A percentile compares a stretch with the other conserved stretches of the same genome.
These are phyloP conservation scores for Sclerotinia subarctica DNA, from an alignment of 2,329 filamentous ascomycete genomes.

Conservation along the genomic window DNA sequence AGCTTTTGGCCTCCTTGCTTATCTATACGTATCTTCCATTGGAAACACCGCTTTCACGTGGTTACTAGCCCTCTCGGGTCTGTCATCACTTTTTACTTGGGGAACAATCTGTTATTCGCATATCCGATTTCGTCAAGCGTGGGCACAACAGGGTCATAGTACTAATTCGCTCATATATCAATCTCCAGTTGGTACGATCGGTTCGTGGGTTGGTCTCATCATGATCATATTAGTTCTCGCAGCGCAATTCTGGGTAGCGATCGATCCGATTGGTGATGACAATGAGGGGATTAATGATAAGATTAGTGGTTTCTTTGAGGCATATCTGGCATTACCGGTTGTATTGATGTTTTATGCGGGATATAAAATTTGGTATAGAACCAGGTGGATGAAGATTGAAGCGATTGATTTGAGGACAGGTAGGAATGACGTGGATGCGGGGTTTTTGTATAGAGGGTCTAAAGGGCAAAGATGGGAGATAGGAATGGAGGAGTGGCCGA, in stretches of 20 bases:
- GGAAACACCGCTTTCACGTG: slow-evolving; percentile 67
- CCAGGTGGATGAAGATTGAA: slow-evolving; percentile 60
- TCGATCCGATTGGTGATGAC: slow-evolving; percentile 61
- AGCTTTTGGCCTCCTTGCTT: slow-evolving; percentile 68
- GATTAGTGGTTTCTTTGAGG: slow-evolving; percentile 68
- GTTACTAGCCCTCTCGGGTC: slow-evolving; percentile 71
- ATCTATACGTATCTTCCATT: slow-evolving; percentile 61
- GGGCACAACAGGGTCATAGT: slow-evolving; percentile 59
- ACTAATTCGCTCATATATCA: slow-evolving; percentile 62
- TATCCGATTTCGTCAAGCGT: slow-evolving; percentile 83
- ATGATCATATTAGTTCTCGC: slow-evolving; percentile 47
- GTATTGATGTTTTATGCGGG: slow-evolving; percentile 63
- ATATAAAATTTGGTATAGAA: slow-evolving; percentile 77
- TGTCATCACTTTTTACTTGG: slow-evolving; percentile 77
- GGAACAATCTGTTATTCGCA: slow-evolving; percentile 80
- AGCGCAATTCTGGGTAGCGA: slow-evolving; percentile 72
- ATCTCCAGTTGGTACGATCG: slow-evolving; percentile 56
- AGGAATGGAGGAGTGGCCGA: background rate
- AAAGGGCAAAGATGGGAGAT: slow-evolving; percentile 45
- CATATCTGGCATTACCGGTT: slow-evolving; percentile 67
- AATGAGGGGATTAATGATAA: slow-evolving; percentile 44
- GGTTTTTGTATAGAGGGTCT: slow-evolving; percentile 65
- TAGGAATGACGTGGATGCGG: slow-evolving; percentile 56
- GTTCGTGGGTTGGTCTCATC: slow-evolving; percentile 59
- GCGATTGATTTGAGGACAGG: slow-evolving; percentile 89